phyloP scores from a whole-genome alignment of 177 flowering plant genomes.

The Tripterygium wilfordii region DNA sequence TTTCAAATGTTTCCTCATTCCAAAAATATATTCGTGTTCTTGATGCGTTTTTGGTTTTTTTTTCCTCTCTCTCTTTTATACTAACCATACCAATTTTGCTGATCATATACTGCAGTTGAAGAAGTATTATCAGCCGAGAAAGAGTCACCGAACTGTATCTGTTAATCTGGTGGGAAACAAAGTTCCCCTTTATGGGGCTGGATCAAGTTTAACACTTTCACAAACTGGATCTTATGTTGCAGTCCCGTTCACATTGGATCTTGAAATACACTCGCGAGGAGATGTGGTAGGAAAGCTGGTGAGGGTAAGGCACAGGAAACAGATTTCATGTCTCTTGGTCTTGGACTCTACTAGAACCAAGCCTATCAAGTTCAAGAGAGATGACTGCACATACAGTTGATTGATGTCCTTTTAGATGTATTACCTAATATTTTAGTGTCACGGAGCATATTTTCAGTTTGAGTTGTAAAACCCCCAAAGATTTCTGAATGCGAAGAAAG shows the following conservation, averaged over 20 bases:
- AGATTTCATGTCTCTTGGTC: conserved; percentile 46
- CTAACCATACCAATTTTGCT: too few relatives aligned
- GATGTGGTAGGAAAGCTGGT: conserved; percentile 85
- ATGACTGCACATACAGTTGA: too few relatives aligned
- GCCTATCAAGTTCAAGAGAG: conserved; percentile 50
- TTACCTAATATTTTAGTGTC: too few relatives aligned
- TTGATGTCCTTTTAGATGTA: conserved; percentile 5
- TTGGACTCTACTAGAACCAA: conserved; percentile 39
- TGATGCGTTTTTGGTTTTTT: too few relatives aligned
- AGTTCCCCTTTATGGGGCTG: conserved; percentile 93
- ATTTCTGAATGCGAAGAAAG: too few relatives aligned
- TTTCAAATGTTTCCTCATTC: too few relatives aligned
- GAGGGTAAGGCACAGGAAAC: conserved; percentile 45
- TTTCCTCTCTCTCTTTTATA: too few relatives aligned
- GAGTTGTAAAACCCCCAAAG: too few relatives aligned
- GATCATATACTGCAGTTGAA: conserved; percentile 60
- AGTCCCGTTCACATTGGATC: conserved; percentile 59
- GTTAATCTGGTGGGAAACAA: conserved; percentile 55
- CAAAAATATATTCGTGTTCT: too few relatives aligned
- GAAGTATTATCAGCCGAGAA: conserved; percentile 83
- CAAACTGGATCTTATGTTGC: conserved; percentile 22
- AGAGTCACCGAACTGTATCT: conserved; percentile 49
- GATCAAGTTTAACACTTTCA: conserved; percentile 43
- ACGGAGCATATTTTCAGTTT: too few relatives aligned
- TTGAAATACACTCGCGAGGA: conserved; percentile 59